Base-by-base conservation (phyloP, 495 filamentous ascomycete genomes). In the Tetracladium marchalianum region DNA sequence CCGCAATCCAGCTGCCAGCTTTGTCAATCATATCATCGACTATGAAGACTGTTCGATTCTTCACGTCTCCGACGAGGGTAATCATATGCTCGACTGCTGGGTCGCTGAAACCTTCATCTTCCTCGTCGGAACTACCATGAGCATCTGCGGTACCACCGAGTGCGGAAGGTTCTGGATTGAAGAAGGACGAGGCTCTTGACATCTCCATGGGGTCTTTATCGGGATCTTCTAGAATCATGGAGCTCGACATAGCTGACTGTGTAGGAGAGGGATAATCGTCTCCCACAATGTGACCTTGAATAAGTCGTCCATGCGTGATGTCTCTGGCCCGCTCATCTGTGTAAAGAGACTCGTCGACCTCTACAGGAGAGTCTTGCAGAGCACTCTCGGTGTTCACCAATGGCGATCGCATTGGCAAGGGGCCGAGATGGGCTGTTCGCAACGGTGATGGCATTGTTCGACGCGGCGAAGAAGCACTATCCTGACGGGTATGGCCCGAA, bases 21-120 rank as follows among this genome's bases (percentile, higher is more conserved):
- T 94, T 95, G 68, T 98, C 92, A 55, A 98, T 96, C 85, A 98
- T 95, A 64, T 98, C 92, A 68, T 98, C 92, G 40, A 98, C 83
- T 49, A 98, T 84, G 63, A 98, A 82, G 33, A 96, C 92, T 1
- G 85, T 78, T 44, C 82, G 78, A 62, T 83, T 79, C 54, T 77
- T 79, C 43, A 98, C 92, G 52, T 97, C 86, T 48, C 92, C 92
- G 31, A 98, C 93, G 42, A 98, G 70, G 1, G 92, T 98, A 55
- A 97, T 90, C 69, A 88, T 96, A 62, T 86, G 85, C 63, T 98
- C 92, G 33, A 87, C 68, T 48, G 82, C 81, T 12, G 77, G 76
- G 51, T 85, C 77, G 47, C 77, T 74, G 41, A 83, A 75, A 13
- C 77, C 78, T 48, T 87, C 85, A 53, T 86, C 87, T 59, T 96